Evolutionary conservation across 805 yeast genomes (phyloP), one percentile per base, ranked within the genome.

Genomic region (Komagataella phaffii): DNA sequence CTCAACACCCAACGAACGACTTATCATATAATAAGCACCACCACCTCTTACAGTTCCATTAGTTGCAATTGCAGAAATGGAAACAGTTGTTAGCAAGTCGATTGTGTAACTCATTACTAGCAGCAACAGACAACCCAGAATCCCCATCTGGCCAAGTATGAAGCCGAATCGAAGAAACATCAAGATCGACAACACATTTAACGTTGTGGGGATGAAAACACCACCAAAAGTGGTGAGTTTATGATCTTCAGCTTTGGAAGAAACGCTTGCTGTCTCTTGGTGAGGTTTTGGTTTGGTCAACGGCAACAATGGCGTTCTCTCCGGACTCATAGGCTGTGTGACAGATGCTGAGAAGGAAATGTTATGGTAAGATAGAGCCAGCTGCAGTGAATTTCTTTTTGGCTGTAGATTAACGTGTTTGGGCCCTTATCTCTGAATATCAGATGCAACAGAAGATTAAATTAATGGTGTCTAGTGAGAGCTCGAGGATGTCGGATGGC

Each of bases 41-140:
- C 99, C 99, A 12, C 98, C 98, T 58, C 89, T 79, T 2, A 93
- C 98, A 0, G 95, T 88, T 19, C 99, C 99, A 62, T 93, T 93
- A 1, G 99, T 93, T 2, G 97, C 88, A 54, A 93, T 93, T 1
- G 99, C 99, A 52, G 96, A 86, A 53, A 93, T 82, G 18, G 96
- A 87, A 57, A 93, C 67, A 0, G 96, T 88, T 0, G 99, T 93
- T 52, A 93, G 71, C 5, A 88, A 71, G 62, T 91, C 85, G 55
- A 93, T 88, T 3, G 80, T 62, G 63, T 90, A 93, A 49, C 96
- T 85, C 64, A 88, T 63, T 2, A 83, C 52, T 44, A 93, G 69
- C 19, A 91, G 67, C 1, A 79, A 66, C 21, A 89, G 58, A 3
- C 95, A 74, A 3, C 97, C 97, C 17, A 85, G 51, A 5, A 91